Base-by-base conservation (phyloP, 345 rosid species). In the Heritiera fomes region DNA sequence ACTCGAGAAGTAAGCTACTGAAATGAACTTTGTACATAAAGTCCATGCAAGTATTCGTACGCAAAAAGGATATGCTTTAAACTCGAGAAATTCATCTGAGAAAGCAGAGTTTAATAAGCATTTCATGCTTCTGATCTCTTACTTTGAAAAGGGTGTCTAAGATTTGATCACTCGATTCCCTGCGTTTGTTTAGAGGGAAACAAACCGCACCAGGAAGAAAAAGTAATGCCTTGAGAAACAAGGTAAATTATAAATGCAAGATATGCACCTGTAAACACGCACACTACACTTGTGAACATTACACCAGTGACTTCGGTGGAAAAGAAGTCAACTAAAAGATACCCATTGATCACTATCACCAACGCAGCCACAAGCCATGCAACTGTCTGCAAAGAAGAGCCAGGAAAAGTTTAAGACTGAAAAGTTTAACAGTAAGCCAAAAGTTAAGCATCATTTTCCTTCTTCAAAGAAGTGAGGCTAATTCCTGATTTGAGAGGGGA, bases 291-390 rank as follows among this genome's bases (percentile, higher is more conserved):
- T 1, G 93, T 67, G 28, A 87, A 83, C 43, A 74, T 3, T 9
- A 87, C 45, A 17, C 97, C 90, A 46, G 69, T 80, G 73, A 88
- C 97, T 84, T 92, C 97, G 1, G 72, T 70, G 73, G 88, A 78
- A 87, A 92, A 92, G 83, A 94, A 92, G 73, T 95, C 97, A 18
- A 89, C 32, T 82, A 95, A 65, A 28, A 95, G 97, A 80, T 95
- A 95, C 3, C 94, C 95, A 17, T 95, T 95, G 79, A 95, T 95
- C 80, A 90, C 78, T 1, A 95, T 95, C 90, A 95, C 98, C 34
- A 95, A 78, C 5, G 50, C 89, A 62, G 97, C 95, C 77, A 95
- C 97, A 0, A 94, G 83, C 98, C 99, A 95, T 1, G 99, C 80
- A 41, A 86, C 71, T 10, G 83, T 81, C 99, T 95, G 88, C 82